phyloP scores from a whole-genome alignment of 179 eudicot genomes.

The Camellia oleifera region DNA sequence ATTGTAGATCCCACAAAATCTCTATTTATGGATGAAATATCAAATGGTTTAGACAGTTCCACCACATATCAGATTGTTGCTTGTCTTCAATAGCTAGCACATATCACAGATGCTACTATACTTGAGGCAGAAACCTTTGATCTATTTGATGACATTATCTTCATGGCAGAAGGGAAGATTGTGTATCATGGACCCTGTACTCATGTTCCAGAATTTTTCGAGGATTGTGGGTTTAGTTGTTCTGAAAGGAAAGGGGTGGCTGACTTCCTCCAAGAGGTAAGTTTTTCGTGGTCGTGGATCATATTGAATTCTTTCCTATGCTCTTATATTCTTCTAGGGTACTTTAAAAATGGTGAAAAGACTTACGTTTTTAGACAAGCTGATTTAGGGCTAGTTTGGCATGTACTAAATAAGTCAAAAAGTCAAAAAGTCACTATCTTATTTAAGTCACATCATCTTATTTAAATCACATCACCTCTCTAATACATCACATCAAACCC shows the following conservation, averaged over 20 bases:
- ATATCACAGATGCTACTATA: slow-evolving; percentile 68
- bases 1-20: slow-evolving; percentile 82
- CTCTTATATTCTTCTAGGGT: not conserved
- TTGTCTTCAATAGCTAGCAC: slow-evolving; percentile 70
- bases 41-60: slow-evolving; percentile 90
- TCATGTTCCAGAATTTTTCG: slow-evolving; percentile 52
- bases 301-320: not conserved
- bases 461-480: too few relatives aligned
- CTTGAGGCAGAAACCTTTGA: slow-evolving; percentile 68
- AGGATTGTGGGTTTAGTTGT: slow-evolving; percentile 49
- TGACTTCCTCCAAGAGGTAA: slow-evolving; percentile 91
- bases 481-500: too few relatives aligned
- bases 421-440: too few relatives aligned
- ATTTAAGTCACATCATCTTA: too few relatives aligned
- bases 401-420: too few relatives aligned
- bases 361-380: too few relatives aligned
- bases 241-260: slow-evolving; percentile 36
- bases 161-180: slow-evolving; percentile 86
- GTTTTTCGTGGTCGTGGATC: not conserved
- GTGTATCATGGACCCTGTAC: slow-evolving; percentile 71
- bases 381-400: too few relatives aligned
- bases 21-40: slow-evolving; percentile 84
- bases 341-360: too few relatives aligned
- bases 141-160: slow-evolving; percentile 73
- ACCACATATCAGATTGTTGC: slow-evolving; percentile 83